A percentile compares a stretch with the other conserved stretches of the same genome.
Conservation (phyloP, 228 moss, liverwort and hornwort genomes). For the Sphagnum magellanicum region DNA sequence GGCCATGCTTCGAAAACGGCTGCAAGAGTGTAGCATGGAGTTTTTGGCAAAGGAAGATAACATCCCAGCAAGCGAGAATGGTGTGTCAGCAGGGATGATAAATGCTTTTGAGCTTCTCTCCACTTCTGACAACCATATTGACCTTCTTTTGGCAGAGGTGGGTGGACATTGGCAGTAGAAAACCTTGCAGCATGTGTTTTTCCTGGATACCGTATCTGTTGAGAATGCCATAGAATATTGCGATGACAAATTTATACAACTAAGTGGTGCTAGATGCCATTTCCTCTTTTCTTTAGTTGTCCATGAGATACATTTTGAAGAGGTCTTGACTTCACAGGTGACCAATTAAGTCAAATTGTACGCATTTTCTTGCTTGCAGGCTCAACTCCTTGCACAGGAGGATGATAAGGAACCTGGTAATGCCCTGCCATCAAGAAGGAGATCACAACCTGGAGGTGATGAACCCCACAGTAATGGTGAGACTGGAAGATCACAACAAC, state of each 20-base stretch:
- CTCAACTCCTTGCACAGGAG: conserved; percentile 78
- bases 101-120: conserved; percentile 74
- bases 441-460: conserved; percentile 26
- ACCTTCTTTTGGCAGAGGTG: conserved; percentile 91
- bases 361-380: conserved; percentile 27
- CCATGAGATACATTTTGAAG: too few relatives aligned
- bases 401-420: conserved; percentile 35
- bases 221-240: too few relatives aligned
- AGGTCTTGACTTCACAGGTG: too few relatives aligned
- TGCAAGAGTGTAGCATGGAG: conserved; percentile 83
- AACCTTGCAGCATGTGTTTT: too few relatives aligned
- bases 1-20: conserved; percentile 55
- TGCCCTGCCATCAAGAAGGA: conserved; percentile 19
- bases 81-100: conserved; percentile 7
- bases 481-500: conserved; percentile 29
- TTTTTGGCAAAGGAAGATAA: conserved; percentile 60
- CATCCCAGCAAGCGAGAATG: conserved; percentile 25
- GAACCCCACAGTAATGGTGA: conserved; percentile 8
- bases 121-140: conserved; percentile 86
- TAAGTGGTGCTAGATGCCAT: too few relatives aligned
- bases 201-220: too few relatives aligned
- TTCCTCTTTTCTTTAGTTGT: too few relatives aligned
- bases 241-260: too few relatives aligned
- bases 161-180: too few relatives aligned
- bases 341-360: too few relatives aligned